A percentile compares a stretch with the other conserved stretches of the same genome.
These are phyloP conservation scores for Chernovozyma sophiae-reginae DNA, from an alignment of 1,139 yeast genomes.

Conservation along the genomic window DNA sequence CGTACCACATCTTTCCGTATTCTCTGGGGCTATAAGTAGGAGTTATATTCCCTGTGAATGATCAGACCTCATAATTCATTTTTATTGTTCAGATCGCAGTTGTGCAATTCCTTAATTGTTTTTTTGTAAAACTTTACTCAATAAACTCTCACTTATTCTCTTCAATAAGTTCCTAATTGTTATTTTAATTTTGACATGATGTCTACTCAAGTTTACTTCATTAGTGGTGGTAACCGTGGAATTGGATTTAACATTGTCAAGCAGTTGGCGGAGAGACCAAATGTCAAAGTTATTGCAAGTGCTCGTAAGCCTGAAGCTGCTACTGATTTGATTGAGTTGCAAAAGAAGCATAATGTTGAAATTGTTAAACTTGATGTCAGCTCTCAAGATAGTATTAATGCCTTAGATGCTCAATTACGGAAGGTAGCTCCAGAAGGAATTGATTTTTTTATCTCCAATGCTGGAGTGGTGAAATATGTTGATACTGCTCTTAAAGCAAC, in stretches of 20 bases:
- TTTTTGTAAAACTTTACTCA: no score
- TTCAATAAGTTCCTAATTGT: no score
- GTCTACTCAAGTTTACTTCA: constrained; percentile 15
- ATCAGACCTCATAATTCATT: no score
- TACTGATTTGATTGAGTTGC: constrained; percentile 6
- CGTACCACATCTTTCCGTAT: no score
- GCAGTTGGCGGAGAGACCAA: constrained; percentile 8
- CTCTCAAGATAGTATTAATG: constrained; percentile 6
- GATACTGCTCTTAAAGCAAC: constrained; percentile 6
- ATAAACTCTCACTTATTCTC: no score
- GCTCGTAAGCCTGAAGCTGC: constrained; percentile 14
- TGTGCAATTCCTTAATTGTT: no score
- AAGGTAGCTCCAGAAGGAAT: constrained; percentile 7
- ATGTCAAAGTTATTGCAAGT: constrained; percentile 13
- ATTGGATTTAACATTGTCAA: constrained; percentile 16
- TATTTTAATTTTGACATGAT: no score
- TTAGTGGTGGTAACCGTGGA: constrained; percentile 22
- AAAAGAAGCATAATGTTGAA: constrained; percentile 4
- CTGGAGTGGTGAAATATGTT: constrained; percentile 11
- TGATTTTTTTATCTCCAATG: constrained; percentile 17
- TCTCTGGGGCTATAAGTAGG: no score
- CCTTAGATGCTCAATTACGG: constrained; percentile 3
- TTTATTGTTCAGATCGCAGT: no score
- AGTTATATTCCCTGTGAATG: no score
- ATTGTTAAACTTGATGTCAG: constrained; percentile 5